These are phyloP conservation scores for Thozetella sp. DNA, from an alignment of 495 filamentous ascomycete genomes.

Conservation along the genomic window DNA sequence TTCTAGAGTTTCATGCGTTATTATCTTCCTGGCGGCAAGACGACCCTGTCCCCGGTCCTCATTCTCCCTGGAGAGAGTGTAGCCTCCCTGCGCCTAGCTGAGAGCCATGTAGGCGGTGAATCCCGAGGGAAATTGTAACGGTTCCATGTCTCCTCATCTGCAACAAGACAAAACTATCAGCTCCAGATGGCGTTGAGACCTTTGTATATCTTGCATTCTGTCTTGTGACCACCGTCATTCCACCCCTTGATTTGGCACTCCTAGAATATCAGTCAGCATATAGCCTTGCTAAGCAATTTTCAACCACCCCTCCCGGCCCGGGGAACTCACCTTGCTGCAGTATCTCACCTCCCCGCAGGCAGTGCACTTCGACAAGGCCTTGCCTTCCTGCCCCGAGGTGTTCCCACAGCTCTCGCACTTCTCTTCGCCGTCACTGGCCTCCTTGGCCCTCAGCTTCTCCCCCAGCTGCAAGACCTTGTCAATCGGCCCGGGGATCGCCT, in stretches of 20 bases:
- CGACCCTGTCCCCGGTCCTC: no score
- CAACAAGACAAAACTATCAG: not conserved
- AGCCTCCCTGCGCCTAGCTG: no score
- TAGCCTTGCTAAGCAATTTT: not conserved
- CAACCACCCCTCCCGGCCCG: not conserved
- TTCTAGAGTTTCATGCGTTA: no score
- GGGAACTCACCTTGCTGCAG: constrained; percentile 37
- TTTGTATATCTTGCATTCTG: constrained; percentile 41
- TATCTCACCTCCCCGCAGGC: constrained; percentile 40
- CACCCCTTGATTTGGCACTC: constrained; percentile 42
- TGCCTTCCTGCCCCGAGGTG: constrained; percentile 6
- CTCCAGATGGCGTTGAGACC: constrained; percentile 36
- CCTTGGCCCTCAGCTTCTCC: constrained; percentile 14
- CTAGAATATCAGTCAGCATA: constrained; percentile 11
- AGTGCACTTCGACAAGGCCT: constrained; percentile 34
- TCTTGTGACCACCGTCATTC: constrained; percentile 41
- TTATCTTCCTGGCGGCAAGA: no score
- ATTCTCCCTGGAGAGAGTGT: no score
- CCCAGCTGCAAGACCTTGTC: constrained; percentile 30
- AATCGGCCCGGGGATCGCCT: constrained; percentile 25
- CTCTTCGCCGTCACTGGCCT: constrained; percentile 9
- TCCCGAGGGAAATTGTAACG: no score
- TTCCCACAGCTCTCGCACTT: constrained; percentile 22
- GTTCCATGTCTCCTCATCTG: not conserved
- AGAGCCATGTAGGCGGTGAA: no score